phyloP scores from a whole-genome alignment of 306 rosid genomes.

The Trichosanthes truncata region DNA sequence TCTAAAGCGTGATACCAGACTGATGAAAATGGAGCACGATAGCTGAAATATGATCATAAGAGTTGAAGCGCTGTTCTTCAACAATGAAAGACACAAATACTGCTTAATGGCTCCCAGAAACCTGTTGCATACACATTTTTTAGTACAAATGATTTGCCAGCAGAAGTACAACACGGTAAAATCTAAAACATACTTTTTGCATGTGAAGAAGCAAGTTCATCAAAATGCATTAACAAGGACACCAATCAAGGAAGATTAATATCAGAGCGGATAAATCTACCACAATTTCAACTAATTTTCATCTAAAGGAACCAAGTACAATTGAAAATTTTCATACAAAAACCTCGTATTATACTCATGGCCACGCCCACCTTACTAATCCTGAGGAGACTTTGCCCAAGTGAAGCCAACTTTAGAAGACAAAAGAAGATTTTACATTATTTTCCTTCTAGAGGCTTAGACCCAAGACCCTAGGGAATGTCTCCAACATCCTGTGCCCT shows the following conservation, averaged over 20 bases:
- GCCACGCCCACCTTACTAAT: not conserved
- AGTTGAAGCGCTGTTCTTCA: conserved; percentile 98
- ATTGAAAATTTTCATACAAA: not conserved
- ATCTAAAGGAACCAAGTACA: not conserved
- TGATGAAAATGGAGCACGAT: conserved; percentile 96
- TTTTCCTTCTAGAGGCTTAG: too few relatives aligned
- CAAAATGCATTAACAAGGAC: not conserved
- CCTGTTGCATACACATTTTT: conserved; percentile 52
- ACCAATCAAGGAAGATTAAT: not conserved
- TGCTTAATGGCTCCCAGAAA: conserved; percentile 99
- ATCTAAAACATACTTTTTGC: not conserved
- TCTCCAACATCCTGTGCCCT: too few relatives aligned
- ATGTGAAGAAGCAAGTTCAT: not conserved
- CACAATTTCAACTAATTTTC: not conserved
- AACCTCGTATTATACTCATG: not conserved
- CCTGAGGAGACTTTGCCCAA: too few relatives aligned
- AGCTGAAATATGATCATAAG: conserved; percentile 94
- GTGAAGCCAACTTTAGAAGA: too few relatives aligned
- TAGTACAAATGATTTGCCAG: not conserved
- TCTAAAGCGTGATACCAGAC: conserved; percentile 97
- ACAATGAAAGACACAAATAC: conserved; percentile 84
- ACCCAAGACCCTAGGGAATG: too few relatives aligned
- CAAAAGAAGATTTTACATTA: too few relatives aligned
- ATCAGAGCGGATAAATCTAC: not conserved
- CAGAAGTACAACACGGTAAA: conserved; percentile 4